These are phyloP conservation scores for Gnomoniopsis smithogilvyi DNA, from an alignment of 2,329 filamentous ascomycete species.

Conservation along the genomic window DNA sequence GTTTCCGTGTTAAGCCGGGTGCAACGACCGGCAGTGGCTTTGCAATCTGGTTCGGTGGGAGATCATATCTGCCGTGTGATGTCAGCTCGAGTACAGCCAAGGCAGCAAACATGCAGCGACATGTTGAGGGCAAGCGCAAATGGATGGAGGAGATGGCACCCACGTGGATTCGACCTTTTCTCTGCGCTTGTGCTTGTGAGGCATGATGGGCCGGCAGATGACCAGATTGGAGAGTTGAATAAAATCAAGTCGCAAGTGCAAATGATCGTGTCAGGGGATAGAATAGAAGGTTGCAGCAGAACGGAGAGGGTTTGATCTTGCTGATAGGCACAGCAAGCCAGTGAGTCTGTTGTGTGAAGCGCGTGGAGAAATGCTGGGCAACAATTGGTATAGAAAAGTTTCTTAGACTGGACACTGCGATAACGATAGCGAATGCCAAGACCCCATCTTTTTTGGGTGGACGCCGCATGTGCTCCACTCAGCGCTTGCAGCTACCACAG, in stretches of 20 bases:
- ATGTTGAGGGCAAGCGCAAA: neutral
- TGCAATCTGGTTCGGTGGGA: conserved; percentile 47
- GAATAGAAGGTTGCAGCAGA: neutral
- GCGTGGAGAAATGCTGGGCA: conserved; percentile 8
- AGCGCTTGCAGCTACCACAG: too few species aligned
- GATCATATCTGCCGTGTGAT: conserved; percentile 40
- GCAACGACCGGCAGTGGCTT: conserved; percentile 46
- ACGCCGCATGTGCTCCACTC: too few species aligned
- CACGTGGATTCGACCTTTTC: conserved; percentile 53
- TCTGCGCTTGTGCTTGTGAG: conserved; percentile 80
- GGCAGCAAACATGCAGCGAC: neutral
- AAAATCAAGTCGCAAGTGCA: neutral
- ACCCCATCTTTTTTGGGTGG: neutral
- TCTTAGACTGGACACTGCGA: neutral
- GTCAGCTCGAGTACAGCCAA: neutral
- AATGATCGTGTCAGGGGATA: neutral
- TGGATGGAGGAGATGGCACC: conserved; percentile 11
- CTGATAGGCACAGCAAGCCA: neutral
- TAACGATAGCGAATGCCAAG: neutral
- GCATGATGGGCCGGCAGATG: conserved; percentile 52
- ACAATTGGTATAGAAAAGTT: conserved; percentile 3
- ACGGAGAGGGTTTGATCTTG: neutral
- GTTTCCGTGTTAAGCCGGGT: conserved; percentile 18
- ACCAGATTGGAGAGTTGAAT: neutral
- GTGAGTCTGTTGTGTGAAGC: neutral